A percentile compares a stretch with the other conserved stretches of the same genome.
These are phyloP conservation scores for Spergularia marina DNA, from an alignment of 148 eudicot species.

Conservation along the genomic window DNA sequence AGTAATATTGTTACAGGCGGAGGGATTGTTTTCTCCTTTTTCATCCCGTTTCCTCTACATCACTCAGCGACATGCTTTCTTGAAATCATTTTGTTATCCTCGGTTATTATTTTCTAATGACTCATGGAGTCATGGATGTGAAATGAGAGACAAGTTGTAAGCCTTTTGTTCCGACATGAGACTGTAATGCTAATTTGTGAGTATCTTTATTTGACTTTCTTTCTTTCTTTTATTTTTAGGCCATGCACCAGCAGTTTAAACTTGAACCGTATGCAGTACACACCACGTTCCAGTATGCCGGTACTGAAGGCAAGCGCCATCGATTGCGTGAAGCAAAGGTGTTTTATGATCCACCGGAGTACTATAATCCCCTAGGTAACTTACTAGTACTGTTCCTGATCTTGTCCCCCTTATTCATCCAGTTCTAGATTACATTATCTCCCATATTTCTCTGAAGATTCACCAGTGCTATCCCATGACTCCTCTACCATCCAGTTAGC, in stretches of 20 bases:
- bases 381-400: not conserved
- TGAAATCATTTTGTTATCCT: too few relatives aligned
- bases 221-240: constrained; percentile 40
- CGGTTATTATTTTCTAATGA: too few relatives aligned
- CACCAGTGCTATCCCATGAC: not conserved
- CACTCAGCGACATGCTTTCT: too few relatives aligned
- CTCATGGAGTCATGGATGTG: too few relatives aligned
- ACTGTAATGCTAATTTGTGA: not conserved
- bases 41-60: not conserved
- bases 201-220: not conserved
- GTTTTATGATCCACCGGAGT: constrained; percentile 89
- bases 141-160: too few relatives aligned
- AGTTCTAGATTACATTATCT: not conserved
- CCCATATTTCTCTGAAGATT: not conserved
- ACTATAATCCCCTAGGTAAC: constrained; percentile 66
- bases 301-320: constrained; percentile 90
- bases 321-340: constrained; percentile 85
- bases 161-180: not conserved
- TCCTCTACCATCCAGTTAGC: too few relatives aligned
- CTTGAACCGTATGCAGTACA: constrained; percentile 87
- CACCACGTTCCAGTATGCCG: constrained; percentile 88
- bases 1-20: too few relatives aligned
- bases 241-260: constrained; percentile 73
- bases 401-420: not conserved
- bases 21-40: not conserved